Evolutionary conservation across 2,329 filamentous ascomycete species (phyloP).

Genomic region (Tolypocladium guangdongense): DNA sequence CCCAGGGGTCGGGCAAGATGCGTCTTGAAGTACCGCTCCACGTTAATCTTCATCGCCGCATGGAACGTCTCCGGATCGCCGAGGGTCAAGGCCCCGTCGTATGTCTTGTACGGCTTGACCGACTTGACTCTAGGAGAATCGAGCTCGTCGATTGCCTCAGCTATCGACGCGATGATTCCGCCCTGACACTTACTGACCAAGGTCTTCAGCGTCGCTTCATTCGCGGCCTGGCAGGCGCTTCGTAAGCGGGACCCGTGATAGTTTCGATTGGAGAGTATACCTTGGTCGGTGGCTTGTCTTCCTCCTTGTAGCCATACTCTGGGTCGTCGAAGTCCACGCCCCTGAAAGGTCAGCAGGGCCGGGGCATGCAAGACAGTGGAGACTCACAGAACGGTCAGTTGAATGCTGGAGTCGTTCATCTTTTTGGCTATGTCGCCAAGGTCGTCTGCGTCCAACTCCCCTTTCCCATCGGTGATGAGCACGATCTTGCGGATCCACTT

Average conservation of each 20-base stretch:
- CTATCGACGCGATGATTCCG: constrained; percentile 72
- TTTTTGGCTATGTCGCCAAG: constrained; percentile 59
- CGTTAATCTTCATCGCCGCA: constrained; percentile 67
- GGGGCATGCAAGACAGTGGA: neutral
- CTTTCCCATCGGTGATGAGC: constrained; percentile 73
- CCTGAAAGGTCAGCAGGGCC: constrained; percentile 28
- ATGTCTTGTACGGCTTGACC: constrained; percentile 65
- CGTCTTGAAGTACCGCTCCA: constrained; percentile 85
- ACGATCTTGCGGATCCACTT: constrained; percentile 75
- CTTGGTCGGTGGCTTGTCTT: constrained; percentile 66
- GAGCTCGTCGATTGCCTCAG: constrained; percentile 73
- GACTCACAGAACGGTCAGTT: constrained; percentile 66
- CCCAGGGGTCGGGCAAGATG: constrained; percentile 63
- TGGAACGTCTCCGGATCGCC: constrained; percentile 66
- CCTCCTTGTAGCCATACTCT: constrained; percentile 86
- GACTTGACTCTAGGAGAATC: constrained; percentile 66
- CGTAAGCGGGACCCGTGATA: neutral
- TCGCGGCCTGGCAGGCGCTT: constrained; percentile 31
- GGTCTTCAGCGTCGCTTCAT: constrained; percentile 56
- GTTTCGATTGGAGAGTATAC: constrained; percentile 21
- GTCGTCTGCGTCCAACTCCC: constrained; percentile 60
- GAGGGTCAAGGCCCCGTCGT: constrained; percentile 68
- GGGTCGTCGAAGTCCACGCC: constrained; percentile 90
- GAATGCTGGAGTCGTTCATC: constrained; percentile 65
- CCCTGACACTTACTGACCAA: constrained; percentile 56